Conservation (phyloP, 345 rosid genomes). For the Linum trigynum region DNA sequence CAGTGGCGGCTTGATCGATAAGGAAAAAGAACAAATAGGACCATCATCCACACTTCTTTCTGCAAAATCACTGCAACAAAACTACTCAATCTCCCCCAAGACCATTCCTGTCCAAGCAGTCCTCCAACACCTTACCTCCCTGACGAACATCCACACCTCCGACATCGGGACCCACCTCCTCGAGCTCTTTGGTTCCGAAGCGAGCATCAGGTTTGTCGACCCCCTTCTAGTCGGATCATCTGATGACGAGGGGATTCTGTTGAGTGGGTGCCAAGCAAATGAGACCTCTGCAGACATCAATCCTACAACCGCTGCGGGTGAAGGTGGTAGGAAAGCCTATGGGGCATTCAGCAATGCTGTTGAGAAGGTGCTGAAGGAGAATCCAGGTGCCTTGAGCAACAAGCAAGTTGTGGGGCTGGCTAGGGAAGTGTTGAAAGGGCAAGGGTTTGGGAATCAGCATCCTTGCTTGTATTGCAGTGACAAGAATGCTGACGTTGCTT, state of each 20-base stretch:
- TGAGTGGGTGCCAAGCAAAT: slow-evolving; percentile 76
- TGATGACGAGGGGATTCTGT: slow-evolving; percentile 51
- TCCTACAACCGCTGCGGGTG: slow-evolving; percentile 2
- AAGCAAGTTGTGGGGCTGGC: slow-evolving; percentile 44
- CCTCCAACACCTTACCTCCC: slow-evolving; percentile 45
- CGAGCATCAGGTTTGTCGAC: slow-evolving; percentile 47
- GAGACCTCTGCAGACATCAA: slow-evolving; percentile 73
- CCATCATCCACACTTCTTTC: slow-evolving; percentile 12
- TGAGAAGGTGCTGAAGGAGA: slow-evolving; percentile 41
- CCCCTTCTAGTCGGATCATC: slow-evolving; percentile 14
- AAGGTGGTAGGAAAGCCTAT: slow-evolving; percentile 37
- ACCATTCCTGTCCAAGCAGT: slow-evolving; percentile 39
- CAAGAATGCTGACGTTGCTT: slow-evolving; percentile 43
- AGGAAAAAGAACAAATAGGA: slow-evolving; percentile 74
- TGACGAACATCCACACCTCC: slow-evolving; percentile 40
- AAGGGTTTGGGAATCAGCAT: slow-evolving; percentile 45
- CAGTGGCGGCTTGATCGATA: slow-evolving; percentile 81
- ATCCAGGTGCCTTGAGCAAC: slow-evolving; percentile 35
- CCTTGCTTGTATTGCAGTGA: slow-evolving; percentile 82
- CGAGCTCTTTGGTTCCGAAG: slow-evolving; percentile 48
- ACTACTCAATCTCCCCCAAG: slow-evolving; percentile 7
- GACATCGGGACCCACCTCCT: slow-evolving; percentile 53
- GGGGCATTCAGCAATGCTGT: slow-evolving; percentile 79
- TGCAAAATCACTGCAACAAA: background rate
- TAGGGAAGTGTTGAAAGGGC: slow-evolving; percentile 35